phyloP scores from a whole-genome alignment of 2,329 filamentous ascomycete genomes.

The Cladosporium sp. region DNA sequence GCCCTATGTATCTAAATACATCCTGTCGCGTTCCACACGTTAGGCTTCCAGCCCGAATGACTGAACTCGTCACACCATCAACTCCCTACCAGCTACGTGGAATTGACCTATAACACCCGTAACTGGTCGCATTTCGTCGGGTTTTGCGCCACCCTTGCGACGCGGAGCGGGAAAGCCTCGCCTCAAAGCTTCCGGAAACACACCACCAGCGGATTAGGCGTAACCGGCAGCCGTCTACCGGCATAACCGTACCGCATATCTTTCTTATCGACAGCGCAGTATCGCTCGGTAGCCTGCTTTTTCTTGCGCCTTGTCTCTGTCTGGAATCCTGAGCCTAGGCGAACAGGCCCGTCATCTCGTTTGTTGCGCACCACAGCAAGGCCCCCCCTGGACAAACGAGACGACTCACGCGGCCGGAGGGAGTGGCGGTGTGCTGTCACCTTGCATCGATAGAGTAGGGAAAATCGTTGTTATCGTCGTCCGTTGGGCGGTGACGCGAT shows the following conservation, averaged over 20 bases:
- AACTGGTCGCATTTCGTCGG: not conserved
- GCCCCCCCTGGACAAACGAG: slow-evolving; percentile 10
- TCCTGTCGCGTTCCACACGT: not conserved
- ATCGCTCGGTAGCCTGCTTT: slow-evolving; percentile 10
- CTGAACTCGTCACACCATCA: not conserved
- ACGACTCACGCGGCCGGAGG: not conserved
- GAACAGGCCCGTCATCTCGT: slow-evolving; percentile 9
- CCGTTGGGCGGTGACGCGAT: slow-evolving; percentile 9
- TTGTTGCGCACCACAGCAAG: slow-evolving; percentile 7
- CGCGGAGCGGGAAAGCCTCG: slow-evolving; percentile 7
- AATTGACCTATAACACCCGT: not conserved
- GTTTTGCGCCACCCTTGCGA: slow-evolving; percentile 5
- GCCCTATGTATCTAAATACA: not conserved
- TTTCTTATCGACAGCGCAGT: slow-evolving; percentile 10
- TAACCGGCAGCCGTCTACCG: slow-evolving; percentile 7
- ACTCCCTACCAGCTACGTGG: not conserved
- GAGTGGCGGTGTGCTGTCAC: slow-evolving; percentile 12
- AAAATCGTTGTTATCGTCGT: not conserved
- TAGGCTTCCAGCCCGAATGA: not conserved
- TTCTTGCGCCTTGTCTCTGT: slow-evolving; percentile 8
- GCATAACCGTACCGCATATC: slow-evolving; percentile 7
- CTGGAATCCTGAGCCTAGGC: not conserved
- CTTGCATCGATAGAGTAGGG: slow-evolving; percentile 11
- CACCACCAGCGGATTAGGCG: slow-evolving; percentile 1
- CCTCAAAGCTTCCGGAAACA: slow-evolving; percentile 7